Conservation (phyloP, 768 basidiomycete species). For the Tricholoma saponaceum region DNA sequence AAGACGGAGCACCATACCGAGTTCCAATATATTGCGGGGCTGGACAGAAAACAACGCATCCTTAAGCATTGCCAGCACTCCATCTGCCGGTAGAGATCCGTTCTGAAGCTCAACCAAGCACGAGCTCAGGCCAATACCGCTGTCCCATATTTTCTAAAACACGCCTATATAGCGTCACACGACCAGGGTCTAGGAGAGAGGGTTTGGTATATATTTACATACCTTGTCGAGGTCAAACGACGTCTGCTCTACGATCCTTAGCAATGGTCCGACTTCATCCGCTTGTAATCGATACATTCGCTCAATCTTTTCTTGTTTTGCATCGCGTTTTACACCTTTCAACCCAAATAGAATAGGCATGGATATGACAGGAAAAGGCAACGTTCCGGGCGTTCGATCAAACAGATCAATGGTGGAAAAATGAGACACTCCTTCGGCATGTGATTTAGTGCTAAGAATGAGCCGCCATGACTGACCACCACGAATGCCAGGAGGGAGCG, state of each 20-base stretch:
- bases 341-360: conserved; percentile 53
- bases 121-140: conserved; percentile 79
- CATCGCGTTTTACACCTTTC: conserved; percentile 21
- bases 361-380: conserved; percentile 61
- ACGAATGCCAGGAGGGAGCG: conserved; percentile 49
- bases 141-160: conserved; percentile 93
- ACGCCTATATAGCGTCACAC: conserved; percentile 25
- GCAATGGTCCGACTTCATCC: conserved; percentile 10
- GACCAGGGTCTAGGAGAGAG: background rate
- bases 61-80: conserved; percentile 17
- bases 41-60: conserved; percentile 36
- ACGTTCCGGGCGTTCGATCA: conserved; percentile 34
- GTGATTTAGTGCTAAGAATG: conserved; percentile 42
- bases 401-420: conserved; percentile 39
- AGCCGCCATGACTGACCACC: conserved; percentile 66
- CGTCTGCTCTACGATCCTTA: conserved; percentile 73
- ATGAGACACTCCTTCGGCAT: conserved; percentile 10
- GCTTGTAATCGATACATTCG: conserved; percentile 44
- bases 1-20: conserved; percentile 45
- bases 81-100: conserved; percentile 9
- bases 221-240: conserved; percentile 95
- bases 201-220: conserved; percentile 12
- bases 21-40: conserved; percentile 53
- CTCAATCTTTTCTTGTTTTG: conserved; percentile 69
- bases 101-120: conserved; percentile 53